phyloP scores from a whole-genome alignment of 768 basidiomycete genomes.

The Leccinum uliginosum region DNA sequence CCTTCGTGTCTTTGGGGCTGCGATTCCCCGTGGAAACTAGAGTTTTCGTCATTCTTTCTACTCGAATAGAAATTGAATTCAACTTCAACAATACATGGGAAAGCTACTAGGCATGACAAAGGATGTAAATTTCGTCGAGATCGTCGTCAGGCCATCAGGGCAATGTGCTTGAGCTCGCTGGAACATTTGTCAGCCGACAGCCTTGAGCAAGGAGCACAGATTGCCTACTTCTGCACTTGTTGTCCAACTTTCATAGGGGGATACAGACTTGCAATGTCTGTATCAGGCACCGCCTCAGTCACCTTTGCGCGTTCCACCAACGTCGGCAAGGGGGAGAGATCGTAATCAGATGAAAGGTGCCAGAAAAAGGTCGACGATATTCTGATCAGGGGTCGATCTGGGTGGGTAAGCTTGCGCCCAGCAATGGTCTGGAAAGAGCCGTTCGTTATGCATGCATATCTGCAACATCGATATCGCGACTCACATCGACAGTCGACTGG shows the following conservation, averaged over 20 bases:
- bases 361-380: conserved; percentile 97
- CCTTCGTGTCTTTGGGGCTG: conserved; percentile 54
- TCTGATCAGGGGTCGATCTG: conserved; percentile 85
- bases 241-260: conserved; percentile 79
- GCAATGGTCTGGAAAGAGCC: conserved; percentile 51
- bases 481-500: conserved; percentile 65
- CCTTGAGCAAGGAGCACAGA: neutral
- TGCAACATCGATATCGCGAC: conserved; percentile 13
- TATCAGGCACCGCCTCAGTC: conserved; percentile 33
- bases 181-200: conserved; percentile 7
- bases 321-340: conserved; percentile 60
- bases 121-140: neutral
- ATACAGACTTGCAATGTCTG: conserved; percentile 42
- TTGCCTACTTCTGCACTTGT: conserved; percentile 74
- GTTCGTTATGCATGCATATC: neutral
- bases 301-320: conserved; percentile 48
- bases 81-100: conserved; percentile 28
- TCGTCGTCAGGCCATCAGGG: conserved; percentile 59
- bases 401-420: conserved; percentile 49
- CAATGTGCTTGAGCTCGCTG: conserved; percentile 80
- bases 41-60: neutral
- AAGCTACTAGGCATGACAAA: neutral
- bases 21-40: conserved; percentile 22
- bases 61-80: conserved; percentile 27
- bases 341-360: conserved; percentile 84